Conservation (phyloP, 163 green algal species). For the Chlamydomonas reinhardtii region DNA sequence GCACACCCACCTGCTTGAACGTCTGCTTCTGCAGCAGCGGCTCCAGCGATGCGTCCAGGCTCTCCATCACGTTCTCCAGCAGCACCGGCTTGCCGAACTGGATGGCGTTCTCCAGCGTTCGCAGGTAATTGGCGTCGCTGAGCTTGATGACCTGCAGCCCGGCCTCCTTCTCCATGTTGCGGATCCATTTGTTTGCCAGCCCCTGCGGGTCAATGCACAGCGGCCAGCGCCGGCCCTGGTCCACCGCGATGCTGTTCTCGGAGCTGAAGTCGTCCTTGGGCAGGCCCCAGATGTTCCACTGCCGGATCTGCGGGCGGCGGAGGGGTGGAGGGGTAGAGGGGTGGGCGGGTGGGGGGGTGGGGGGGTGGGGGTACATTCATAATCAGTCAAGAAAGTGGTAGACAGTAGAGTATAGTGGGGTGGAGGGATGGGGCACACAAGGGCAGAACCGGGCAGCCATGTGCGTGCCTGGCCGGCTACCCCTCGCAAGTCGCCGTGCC, state of each 20-base stretch:
- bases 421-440: no score
- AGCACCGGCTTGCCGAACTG: slow-evolving; percentile 80
- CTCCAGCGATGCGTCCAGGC: slow-evolving; percentile 82
- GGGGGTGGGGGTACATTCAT: neutral
- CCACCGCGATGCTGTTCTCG: slow-evolving; percentile 81
- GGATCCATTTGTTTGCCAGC: slow-evolving; percentile 81
- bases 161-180: slow-evolving; percentile 74
- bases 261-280: slow-evolving; percentile 83
- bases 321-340: neutral
- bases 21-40: slow-evolving; percentile 78
- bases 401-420: no score
- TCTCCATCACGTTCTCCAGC: slow-evolving; percentile 83
- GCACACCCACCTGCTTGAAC: slow-evolving; percentile 68
- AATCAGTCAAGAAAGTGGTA: no score
- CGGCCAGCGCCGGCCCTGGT: slow-evolving; percentile 75
- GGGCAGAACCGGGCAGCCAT: no score
- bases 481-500: no score
- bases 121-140: slow-evolving; percentile 78
- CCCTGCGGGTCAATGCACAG: slow-evolving; percentile 85
- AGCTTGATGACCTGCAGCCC: slow-evolving; percentile 82
- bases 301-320: slow-evolving; percentile 57
- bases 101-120: slow-evolving; percentile 87
- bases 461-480: no score
- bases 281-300: slow-evolving; percentile 86
- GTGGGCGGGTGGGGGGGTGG: no score